Evolutionary conservation across 169 alveolate species (phyloP), one percentile per base, ranked within the genome.

Genomic region (Cryptosporidium parvum): DNA sequence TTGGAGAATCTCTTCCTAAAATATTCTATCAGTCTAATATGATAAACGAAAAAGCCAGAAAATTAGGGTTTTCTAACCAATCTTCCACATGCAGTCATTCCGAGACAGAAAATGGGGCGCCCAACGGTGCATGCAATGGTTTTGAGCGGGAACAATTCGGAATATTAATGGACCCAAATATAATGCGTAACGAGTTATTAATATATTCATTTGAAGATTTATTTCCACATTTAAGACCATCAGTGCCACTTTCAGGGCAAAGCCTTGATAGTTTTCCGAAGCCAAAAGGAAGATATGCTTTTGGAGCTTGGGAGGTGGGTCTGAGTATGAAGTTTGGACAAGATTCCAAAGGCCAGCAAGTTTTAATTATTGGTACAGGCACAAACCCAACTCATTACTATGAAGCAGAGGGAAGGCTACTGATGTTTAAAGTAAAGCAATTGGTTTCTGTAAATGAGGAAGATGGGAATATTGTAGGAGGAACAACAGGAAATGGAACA

Each of bases 251-350:
- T n/a, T 31, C 44, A 10, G 31, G 2, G n/a, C 51, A 26, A 1
- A 29, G 26, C 31, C 10, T 21, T 53, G 56, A 65, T 18, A 44
- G 70, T 18, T 80, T 62, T 51, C 80, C 89, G 8, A 80, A 80
- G 39, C 89, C 89, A 5, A 59, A 37, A 10, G 89, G 80, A 7
- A 80, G 89, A 42, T 80, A 39, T 16, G 62, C 80, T 4, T 80
- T 80, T 62, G 89, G 89, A 35, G 80, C 89, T 14, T 80, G 89
- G 89, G 89, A 80, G 31, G 75, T 80, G 39, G 89, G 89, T 1
- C 48, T 80, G 18, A 65, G 75, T 26, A 35, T 80, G 29, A 80
- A 62, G 9, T 80, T 80, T 51, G 89, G 89, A 8, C 23, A 80
- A 16, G 89, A 80, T 26, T 67, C 89, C 42, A 59, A 80, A 59